Evolutionary conservation across 2,329 filamentous ascomycete genomes (phyloP), one percentile per base, ranked within the genome.

Genomic region (Peltaster fructicola): DNA sequence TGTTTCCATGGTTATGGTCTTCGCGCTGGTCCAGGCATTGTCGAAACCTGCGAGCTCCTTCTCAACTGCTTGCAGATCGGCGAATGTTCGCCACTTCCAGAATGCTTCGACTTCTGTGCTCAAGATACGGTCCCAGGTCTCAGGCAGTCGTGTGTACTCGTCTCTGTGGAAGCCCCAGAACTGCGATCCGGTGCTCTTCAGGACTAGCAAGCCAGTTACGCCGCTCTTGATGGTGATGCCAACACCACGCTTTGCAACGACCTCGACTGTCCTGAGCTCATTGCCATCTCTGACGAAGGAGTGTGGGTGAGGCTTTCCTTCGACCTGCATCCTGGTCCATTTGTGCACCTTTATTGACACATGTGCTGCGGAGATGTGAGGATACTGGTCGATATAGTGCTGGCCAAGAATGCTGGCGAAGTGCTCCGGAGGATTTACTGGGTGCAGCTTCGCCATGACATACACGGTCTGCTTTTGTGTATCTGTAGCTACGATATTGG

Each of bases 141-240:
- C 88, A 15, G 67, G 64, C 9, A 98, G 66, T 4, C 79, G 85
- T 31, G 88, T 95, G 62, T 71, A 98, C 52, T 92, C 84, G 52
- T 98, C 82, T 20, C 78, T 69, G 36, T 93, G 63, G 54, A 92
- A 98, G 41, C 82, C 76, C 56, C 92, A 78, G 67, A 98, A 98
- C 39, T 82, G 79, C 16, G 84, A 93, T 15, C 82, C 84, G 2
- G 88, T 98, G 63, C 77, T 90, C 65, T 98, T 98, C 38, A 98
- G 69, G 23, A 98, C 84, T 8, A 82, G 67, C 25, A 95, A 63
- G 30, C 78, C 81, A 35, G 68, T 65, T 43, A 98, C 79, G 35
- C 73, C 69, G 44, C 79, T 85, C 41, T 63, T 67, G 45, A 98
- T 64, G 28, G 67, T 62, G 43, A 92, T 73, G 16, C 79, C 80